Conservation (phyloP, 1,284 basidiomycete genomes). For the Ceratobasidium papillatum region DNA sequence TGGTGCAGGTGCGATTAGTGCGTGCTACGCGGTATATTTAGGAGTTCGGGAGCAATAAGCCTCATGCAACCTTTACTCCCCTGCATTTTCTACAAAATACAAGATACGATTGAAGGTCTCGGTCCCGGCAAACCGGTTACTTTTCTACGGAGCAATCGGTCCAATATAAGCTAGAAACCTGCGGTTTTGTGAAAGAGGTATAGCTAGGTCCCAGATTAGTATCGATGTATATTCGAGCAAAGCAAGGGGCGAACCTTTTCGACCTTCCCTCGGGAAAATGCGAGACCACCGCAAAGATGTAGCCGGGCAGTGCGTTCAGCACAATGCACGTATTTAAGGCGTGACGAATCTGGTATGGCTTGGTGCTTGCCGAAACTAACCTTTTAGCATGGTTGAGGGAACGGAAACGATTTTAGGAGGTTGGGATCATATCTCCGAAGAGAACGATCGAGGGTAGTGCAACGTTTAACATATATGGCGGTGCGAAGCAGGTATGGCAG, state of each 20-base stretch:
- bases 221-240: background rate
- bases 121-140: background rate
- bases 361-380: background rate
- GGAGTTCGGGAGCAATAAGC: background rate
- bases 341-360: background rate
- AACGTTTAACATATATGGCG: background rate
- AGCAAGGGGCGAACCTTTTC: background rate
- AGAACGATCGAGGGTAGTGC: background rate
- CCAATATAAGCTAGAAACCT: background rate
- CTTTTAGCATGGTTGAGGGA: background rate
- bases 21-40: background rate
- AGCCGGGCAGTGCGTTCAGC: background rate
- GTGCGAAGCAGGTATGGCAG: background rate
- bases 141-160: background rate
- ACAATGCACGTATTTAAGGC: background rate
- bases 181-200: background rate
- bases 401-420: background rate
- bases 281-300: background rate
- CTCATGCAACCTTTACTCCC: background rate
- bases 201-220: background rate
- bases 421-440: background rate
- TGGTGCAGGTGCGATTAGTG: background rate
- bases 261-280: background rate
- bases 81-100: background rate
- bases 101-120: background rate